Percentiles rank a stretch among this genome's conserved stretches.
Conservation (phyloP, 495 filamentous ascomycete species). For the Bathelium albidoporum region DNA sequence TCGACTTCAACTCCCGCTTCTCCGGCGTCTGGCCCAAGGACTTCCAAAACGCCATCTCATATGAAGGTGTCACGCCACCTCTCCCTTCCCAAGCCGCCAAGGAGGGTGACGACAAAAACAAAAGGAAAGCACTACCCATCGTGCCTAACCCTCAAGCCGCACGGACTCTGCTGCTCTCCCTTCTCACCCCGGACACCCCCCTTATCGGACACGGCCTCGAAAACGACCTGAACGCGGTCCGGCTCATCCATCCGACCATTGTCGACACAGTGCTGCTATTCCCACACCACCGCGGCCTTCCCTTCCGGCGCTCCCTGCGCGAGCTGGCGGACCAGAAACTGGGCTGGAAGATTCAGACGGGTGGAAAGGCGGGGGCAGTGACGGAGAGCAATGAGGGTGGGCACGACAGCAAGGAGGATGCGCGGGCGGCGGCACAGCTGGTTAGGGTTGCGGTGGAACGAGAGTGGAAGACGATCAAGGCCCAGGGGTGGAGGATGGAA, state of each 20-base stretch:
- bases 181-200: slow-evolving; percentile 63
- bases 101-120: slow-evolving; percentile 11
- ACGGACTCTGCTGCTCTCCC: slow-evolving; percentile 57
- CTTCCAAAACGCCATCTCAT: slow-evolving; percentile 56
- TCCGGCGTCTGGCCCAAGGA: slow-evolving; percentile 74
- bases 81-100: not conserved
- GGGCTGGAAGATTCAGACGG: slow-evolving; percentile 66
- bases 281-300: slow-evolving; percentile 65
- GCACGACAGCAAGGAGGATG: slow-evolving; percentile 85
- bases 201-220: slow-evolving; percentile 90
- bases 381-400: slow-evolving; percentile 34
- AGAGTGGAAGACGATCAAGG: slow-evolving; percentile 53
- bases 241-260: slow-evolving; percentile 73
- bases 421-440: slow-evolving; percentile 75
- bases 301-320: slow-evolving; percentile 64
- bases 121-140: slow-evolving; percentile 41
- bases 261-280: slow-evolving; percentile 82
- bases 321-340: slow-evolving; percentile 54
- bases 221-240: slow-evolving; percentile 78
- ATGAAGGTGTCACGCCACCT: slow-evolving; percentile 24
- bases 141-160: slow-evolving; percentile 62
- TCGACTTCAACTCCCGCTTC: slow-evolving; percentile 85
- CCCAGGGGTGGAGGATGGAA: slow-evolving; percentile 52
- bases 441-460: slow-evolving; percentile 56
- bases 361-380: slow-evolving; percentile 35